phyloP scores from a whole-genome alignment of 164 flowering plant genomes.

The Houttuynia cordata region DNA sequence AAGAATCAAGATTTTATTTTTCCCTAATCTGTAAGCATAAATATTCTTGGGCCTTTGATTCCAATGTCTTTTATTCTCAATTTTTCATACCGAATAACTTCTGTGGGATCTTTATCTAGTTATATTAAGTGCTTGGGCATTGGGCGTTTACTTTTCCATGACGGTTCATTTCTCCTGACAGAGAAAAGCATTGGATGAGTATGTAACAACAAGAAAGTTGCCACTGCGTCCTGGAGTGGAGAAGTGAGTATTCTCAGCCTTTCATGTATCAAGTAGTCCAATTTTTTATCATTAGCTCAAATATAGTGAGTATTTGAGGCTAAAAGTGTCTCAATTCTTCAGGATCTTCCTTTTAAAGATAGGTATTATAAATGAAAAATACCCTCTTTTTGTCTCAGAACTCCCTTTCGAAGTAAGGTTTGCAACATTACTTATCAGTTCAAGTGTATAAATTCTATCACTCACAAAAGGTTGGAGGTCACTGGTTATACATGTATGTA shows the following conservation, averaged over 20 bases:
- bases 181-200: constrained; percentile 75
- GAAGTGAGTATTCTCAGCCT: constrained; percentile 36
- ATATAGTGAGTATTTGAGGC: no score
- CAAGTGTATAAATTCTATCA: not conserved
- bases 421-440: not conserved
- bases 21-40: no score
- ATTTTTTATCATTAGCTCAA: not conserved
- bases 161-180: constrained; percentile 22
- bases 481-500: no score
- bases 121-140: not conserved
- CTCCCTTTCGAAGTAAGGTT: not conserved
- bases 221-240: constrained; percentile 79
- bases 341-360: not conserved
- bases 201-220: constrained; percentile 34
- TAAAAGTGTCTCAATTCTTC: not conserved
- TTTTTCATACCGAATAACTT: no score
- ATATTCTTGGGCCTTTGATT: no score
- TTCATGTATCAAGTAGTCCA: not conserved
- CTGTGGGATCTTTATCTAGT: not conserved
- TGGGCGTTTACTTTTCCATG: not conserved
- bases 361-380: not conserved
- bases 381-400: not conserved
- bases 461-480: no score
- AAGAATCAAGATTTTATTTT: no score
- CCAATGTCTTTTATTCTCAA: no score